Conservation (phyloP, 2,329 filamentous ascomycete species). For the Penicillium sp. region DNA sequence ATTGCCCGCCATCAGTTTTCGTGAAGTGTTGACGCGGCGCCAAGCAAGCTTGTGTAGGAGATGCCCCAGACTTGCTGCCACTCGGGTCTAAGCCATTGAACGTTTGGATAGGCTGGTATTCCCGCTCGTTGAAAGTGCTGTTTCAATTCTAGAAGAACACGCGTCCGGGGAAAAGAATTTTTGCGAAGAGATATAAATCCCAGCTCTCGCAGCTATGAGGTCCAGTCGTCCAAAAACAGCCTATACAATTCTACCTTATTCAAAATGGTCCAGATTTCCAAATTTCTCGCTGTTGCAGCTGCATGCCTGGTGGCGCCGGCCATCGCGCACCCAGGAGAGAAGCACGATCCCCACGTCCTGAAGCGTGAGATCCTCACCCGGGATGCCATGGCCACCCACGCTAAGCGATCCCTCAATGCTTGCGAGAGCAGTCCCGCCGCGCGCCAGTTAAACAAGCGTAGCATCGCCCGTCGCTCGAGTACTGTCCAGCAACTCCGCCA, state of each 20-base stretch:
- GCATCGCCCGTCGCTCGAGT: slow-evolving; percentile 27
- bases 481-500: slow-evolving; percentile 28
- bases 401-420: slow-evolving; percentile 24
- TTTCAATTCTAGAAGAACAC: too few species aligned
- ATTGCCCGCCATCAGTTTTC: background rate
- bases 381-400: slow-evolving; percentile 25
- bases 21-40: slow-evolving; percentile 14
- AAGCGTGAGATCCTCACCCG: slow-evolving; percentile 31
- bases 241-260: background rate
- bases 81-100: background rate
- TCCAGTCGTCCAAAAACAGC: background rate
- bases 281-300: slow-evolving; percentile 32
- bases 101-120: background rate
- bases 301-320: slow-evolving; percentile 27
- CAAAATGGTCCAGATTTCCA: slow-evolving; percentile 25
- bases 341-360: slow-evolving; percentile 28
- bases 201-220: background rate
- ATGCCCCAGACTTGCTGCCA: background rate
- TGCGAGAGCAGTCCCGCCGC: slow-evolving; percentile 26
- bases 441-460: slow-evolving; percentile 27
- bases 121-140: too few species aligned
- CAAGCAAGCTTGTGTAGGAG: slow-evolving; percentile 6
- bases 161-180: too few species aligned
- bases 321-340: slow-evolving; percentile 33
- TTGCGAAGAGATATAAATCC: slow-evolving; percentile 1